phyloP scores from a whole-genome alignment of 2,329 filamentous ascomycete species.

The Ophiostoma himal-ulmi region DNA sequence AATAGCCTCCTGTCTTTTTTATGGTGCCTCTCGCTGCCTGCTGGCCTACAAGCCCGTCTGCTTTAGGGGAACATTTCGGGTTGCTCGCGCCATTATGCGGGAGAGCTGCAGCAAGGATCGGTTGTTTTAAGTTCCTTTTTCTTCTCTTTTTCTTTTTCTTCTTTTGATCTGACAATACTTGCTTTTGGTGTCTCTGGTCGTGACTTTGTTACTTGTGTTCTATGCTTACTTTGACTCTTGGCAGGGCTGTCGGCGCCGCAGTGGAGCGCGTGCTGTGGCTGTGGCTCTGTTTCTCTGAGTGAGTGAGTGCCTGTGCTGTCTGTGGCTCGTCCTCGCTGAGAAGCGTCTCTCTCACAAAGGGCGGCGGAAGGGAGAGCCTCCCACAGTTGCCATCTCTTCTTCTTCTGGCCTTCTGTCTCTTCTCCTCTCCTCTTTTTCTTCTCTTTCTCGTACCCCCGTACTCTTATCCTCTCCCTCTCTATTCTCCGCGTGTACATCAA shows the following conservation, averaged over 20 bases:
- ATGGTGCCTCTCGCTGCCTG: background rate
- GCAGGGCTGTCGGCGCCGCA: slow-evolving; percentile 5
- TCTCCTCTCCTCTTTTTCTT: background rate
- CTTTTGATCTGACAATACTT: background rate
- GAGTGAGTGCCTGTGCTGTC: background rate
- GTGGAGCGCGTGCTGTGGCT: background rate
- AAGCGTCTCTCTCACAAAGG: background rate
- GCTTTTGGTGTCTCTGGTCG: background rate
- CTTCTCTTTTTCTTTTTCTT: background rate
- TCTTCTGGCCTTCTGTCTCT: background rate
- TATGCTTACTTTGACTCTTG: background rate
- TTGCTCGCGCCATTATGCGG: background rate
- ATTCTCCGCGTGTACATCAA: background rate
- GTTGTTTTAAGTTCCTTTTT: background rate
- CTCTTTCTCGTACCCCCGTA: background rate
- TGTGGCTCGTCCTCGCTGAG: background rate
- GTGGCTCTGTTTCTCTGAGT: background rate
- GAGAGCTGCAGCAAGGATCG: slow-evolving; percentile 13
- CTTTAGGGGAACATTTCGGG: background rate
- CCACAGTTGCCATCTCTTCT: background rate
- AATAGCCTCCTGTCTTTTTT: background rate
- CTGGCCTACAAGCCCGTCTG: background rate
- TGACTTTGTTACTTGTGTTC: background rate
- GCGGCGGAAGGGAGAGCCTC: background rate
- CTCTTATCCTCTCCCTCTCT: background rate